Evolutionary conservation across 371 early-diverging fungal species (phyloP), one percentile per base, ranked within the genome.

Genomic region (Umbelopsis sp.): DNA sequence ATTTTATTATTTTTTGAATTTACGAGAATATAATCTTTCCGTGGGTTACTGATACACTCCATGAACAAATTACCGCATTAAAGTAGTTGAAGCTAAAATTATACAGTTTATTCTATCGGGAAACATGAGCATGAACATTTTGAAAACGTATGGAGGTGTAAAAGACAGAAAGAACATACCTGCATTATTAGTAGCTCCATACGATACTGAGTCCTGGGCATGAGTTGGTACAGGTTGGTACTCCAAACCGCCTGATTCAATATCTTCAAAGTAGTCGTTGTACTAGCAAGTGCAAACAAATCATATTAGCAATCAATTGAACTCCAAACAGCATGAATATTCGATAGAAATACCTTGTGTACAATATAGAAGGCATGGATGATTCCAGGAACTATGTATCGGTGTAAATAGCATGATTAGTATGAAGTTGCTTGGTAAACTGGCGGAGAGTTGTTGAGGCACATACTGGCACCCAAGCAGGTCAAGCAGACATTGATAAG

Each of bases 401-500:
- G 8, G 18, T 48, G 48, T 29, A 32, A 11, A 51, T 25, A 48
- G 14, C 44, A 53, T 32, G 20, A 24, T 50, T 16, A n/a, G 35
- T 41, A 6, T 16, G 45, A 5, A 29, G 16, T 37, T 7, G 10
- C 14, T 12, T 0, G 25, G 16, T 51, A 25, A 22, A 44, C 7
- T 22, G n/a, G 45, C 65, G 65, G 65, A 64, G 64, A 48, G 65
- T 44, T 44, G 20, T 16, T 16, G 65, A 18, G 65, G 25, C 48
- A 68, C 72, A 66, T 75, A 79, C 80, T 48, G 10, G 84, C 84
- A 53, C 90, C 92, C 12, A 92, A 78, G 11, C 76, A 71, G n/a
- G 85, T 87, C 63, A 92, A 76, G 14, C 84, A 88, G 66, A 89
- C 71, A 69, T 90, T 92, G 41, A 92, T 91, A 12, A 89, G 50